Evolutionary conservation across 2,329 filamentous ascomycete species (phyloP).

Genomic region (Calonectria naviculata): DNA sequence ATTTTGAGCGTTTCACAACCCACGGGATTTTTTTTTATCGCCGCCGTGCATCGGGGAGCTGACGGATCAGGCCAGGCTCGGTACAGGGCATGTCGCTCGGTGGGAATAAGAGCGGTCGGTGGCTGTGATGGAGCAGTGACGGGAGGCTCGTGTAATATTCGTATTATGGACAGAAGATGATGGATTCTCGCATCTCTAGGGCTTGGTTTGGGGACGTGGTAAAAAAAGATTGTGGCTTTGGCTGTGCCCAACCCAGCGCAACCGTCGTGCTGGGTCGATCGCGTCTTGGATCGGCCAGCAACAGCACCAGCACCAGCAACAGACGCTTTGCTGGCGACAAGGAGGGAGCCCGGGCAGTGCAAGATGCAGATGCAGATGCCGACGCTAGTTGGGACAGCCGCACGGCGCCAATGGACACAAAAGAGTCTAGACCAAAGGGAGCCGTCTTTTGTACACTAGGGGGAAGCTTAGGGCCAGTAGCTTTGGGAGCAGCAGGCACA

Average conservation of each 20-base stretch:
- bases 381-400: neutral
- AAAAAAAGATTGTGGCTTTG: neutral
- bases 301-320: neutral
- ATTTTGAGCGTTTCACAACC: neutral
- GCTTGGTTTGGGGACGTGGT: no score
- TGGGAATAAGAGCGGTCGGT: neutral
- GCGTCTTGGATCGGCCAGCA: neutral
- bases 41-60: neutral
- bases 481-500: neutral
- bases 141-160: conserved; percentile 5
- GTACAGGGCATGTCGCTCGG: neutral
- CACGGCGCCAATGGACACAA: neutral
- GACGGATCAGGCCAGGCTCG: neutral
- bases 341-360: conserved; percentile 1
- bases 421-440: neutral
- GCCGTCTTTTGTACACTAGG: no score
- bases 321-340: neutral
- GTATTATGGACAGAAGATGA: neutral
- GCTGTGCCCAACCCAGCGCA: neutral
- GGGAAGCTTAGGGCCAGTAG: neutral
- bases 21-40: neutral
- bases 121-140: neutral
- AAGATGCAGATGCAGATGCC: neutral
- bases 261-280: neutral
- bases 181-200: neutral